Evolutionary conservation across 257 asterid genomes (phyloP), one percentile per base, ranked within the genome.

Genomic region (Solanum ahanhuiri): DNA sequence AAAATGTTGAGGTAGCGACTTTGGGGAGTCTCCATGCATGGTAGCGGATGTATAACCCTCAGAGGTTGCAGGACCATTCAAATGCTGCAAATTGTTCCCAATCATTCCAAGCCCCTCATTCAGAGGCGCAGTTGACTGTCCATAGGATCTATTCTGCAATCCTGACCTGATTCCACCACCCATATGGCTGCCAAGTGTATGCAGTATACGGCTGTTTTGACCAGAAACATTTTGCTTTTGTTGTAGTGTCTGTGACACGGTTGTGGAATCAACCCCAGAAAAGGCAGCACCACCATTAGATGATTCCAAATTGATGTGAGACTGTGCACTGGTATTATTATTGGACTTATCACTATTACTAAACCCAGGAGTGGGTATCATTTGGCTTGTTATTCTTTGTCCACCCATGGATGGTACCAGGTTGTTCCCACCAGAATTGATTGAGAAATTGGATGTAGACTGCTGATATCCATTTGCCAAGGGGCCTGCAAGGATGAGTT

Each of bases 351-450:
- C 92, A 87, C 72, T 90, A 87, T 89, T 93, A 89, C 86, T 92
- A 82, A 93, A 91, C 86, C 99, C 99, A 88, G 99, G 98, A 77
- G 99, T 94, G 10, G 99, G 98, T 66, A 97, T 97, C 99, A 95
- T 97, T 91, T 95, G 99, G 89, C 96, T 93, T n/a, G 95, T 77
- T 93, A 92, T 91, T 88, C 97, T 95, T 87, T 92, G 96, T 72
- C 84, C 92, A 84, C 93, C 95, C 91, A 92, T 81, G 88, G 98
- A 91, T 87, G 94, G 17, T 72, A 88, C 89, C 90, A 89, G 85
- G 95, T 88, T 94, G 87, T 83, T 93, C 88, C 97, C 95, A 48
- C 93, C 94, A 87, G 95, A 89, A 85, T 90, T 92, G 58, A 85
- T 90, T 33, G 94, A 85, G 86, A 92, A 94, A 87, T 92, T 91